Percentiles rank a stretch among this genome's conserved stretches.
phyloP scores from a whole-genome alignment of 2,329 filamentous ascomycete species.

The Penicillium occitanis region DNA sequence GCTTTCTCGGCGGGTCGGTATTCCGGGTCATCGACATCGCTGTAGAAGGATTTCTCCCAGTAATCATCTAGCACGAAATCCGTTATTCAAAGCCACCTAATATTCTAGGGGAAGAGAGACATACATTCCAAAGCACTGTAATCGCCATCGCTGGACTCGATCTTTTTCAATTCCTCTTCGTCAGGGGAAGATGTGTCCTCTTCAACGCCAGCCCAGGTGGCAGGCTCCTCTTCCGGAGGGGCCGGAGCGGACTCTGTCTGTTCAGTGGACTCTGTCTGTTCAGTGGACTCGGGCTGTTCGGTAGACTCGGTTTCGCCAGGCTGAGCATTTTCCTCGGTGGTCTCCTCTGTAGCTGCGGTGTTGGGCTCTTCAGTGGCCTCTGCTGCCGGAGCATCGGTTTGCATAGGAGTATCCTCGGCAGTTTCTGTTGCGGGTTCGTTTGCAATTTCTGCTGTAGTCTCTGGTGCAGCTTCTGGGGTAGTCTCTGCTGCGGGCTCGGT shows the following conservation, averaged over 20 bases:
- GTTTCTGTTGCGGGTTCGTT: background rate
- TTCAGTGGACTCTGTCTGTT: background rate
- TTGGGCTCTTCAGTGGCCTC: slow-evolving; percentile 5
- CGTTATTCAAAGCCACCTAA: background rate
- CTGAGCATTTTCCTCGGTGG: slow-evolving; percentile 7
- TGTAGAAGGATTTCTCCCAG: slow-evolving; percentile 59
- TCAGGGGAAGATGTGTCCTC: slow-evolving; percentile 59
- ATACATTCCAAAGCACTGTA: slow-evolving; percentile 56
- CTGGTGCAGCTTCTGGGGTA: background rate
- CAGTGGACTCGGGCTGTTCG: background rate
- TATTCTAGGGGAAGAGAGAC: slow-evolving; percentile 16
- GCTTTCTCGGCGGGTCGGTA: slow-evolving; percentile 55
- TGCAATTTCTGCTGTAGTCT: background rate
- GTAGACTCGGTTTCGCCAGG: slow-evolving; percentile 19
- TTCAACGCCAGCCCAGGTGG: slow-evolving; percentile 55
- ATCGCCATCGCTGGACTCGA: slow-evolving; percentile 51
- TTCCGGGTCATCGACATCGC: slow-evolving; percentile 58
- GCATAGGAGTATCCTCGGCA: background rate
- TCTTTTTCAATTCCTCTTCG: slow-evolving; percentile 59
- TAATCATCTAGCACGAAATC: slow-evolving; percentile 46
- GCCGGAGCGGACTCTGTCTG: slow-evolving; percentile 23
- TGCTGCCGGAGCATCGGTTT: slow-evolving; percentile 13
- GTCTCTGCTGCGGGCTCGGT: background rate
- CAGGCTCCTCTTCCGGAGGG: slow-evolving; percentile 33
- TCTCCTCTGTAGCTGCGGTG: background rate